These are phyloP conservation scores for Rhytidiadelphus loreus DNA, from an alignment of 225 moss, liverwort and hornwort genomes.

Conservation along the genomic window DNA sequence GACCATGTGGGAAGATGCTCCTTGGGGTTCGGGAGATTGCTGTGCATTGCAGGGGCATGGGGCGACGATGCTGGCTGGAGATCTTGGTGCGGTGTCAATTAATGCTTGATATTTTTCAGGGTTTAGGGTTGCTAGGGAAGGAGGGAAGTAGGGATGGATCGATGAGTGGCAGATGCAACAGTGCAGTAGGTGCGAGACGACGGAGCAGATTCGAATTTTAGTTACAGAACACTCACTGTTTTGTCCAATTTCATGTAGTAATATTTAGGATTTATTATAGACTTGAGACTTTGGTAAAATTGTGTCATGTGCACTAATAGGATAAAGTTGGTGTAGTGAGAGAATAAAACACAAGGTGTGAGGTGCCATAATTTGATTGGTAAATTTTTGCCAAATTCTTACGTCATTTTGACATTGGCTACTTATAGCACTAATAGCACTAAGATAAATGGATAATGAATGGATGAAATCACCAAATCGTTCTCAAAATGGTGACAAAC, in stretches of 20 bases:
- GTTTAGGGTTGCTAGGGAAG: background rate
- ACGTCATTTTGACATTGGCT: background rate
- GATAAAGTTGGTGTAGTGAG: too few relatives aligned
- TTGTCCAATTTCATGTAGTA: background rate
- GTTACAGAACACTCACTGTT: background rate
- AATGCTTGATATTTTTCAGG: background rate
- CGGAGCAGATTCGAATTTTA: background rate
- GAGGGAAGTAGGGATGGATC: background rate
- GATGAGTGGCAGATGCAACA: background rate
- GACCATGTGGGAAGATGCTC: background rate
- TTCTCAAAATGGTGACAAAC: background rate
- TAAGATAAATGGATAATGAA: too few relatives aligned
- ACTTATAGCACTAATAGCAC: too few relatives aligned
- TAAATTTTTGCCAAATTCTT: background rate
- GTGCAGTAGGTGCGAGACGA: background rate
- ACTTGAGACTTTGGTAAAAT: background rate
- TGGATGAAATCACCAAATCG: background rate
- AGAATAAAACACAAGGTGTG: fast-evolving
- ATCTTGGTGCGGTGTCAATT: background rate
- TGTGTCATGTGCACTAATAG: too few relatives aligned
- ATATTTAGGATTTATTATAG: background rate
- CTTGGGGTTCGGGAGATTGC: background rate
- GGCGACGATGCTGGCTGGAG: background rate
- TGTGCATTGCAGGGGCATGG: background rate
- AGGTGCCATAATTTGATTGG: background rate